A percentile compares a stretch with the other conserved stretches of the same genome.
phyloP scores from a whole-genome alignment of 2,329 filamentous ascomycete genomes.

The Penicillium sp. region DNA sequence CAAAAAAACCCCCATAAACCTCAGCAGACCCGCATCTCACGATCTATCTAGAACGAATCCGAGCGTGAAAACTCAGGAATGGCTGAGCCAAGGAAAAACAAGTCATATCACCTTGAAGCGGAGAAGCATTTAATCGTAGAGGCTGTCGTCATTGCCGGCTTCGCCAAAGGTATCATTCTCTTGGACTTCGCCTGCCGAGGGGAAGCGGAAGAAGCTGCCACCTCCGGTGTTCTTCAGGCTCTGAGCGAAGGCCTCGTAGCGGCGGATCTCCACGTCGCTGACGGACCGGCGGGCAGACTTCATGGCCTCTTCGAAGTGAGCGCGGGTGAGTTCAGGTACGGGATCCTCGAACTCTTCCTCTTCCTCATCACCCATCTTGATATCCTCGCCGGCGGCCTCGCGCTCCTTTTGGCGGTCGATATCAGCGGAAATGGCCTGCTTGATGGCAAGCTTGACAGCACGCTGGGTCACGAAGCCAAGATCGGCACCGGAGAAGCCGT shows the following conservation, averaged over 20 bases:
- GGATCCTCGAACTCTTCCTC: slow-evolving; percentile 71
- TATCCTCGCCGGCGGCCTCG: slow-evolving; percentile 73
- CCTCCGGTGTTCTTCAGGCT: slow-evolving; percentile 98
- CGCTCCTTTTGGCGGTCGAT: slow-evolving; percentile 89
- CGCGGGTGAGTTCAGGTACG: slow-evolving; percentile 91
- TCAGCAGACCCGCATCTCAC: slow-evolving; percentile 21
- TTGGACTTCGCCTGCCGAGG: slow-evolving; percentile 58
- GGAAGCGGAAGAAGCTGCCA: slow-evolving; percentile 98
- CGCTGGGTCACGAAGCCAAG: slow-evolving; percentile 98
- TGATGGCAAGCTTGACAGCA: slow-evolving; percentile 98
- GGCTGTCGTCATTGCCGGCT: slow-evolving; percentile 89
- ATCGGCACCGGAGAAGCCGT: slow-evolving; percentile 99
- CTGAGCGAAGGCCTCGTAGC: slow-evolving; percentile 97
- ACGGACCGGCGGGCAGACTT: slow-evolving; percentile 89
- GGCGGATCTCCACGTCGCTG: slow-evolving; percentile 92
- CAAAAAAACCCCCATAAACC: slow-evolving; percentile 16
- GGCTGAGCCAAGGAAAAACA: slow-evolving; percentile 20
- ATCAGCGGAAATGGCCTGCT: slow-evolving; percentile 85
- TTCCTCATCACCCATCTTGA: slow-evolving; percentile 72
- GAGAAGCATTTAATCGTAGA: slow-evolving; percentile 74
- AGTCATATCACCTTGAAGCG: slow-evolving; percentile 20
- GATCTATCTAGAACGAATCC: slow-evolving; percentile 21
- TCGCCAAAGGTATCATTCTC: slow-evolving; percentile 68
- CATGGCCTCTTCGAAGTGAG: slow-evolving; percentile 99
- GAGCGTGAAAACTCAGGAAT: slow-evolving; percentile 13